Evolutionary conservation across 495 filamentous ascomycete species (phyloP).

Genomic region (Bombardia bombarda): DNA sequence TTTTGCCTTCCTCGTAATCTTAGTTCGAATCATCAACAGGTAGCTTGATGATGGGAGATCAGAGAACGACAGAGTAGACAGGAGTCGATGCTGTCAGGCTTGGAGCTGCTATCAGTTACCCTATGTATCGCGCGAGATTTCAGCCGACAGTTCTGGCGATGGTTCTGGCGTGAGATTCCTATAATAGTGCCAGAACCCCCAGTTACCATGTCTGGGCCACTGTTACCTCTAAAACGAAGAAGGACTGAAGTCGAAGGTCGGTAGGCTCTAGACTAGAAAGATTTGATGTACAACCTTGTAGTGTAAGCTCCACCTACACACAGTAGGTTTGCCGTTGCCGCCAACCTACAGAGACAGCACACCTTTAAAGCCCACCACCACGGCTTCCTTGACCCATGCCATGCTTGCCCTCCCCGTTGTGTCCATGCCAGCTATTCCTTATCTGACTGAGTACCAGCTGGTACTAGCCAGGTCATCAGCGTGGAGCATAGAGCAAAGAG

Average conservation of each 20-base stretch:
- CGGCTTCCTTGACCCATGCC: conserved; percentile 7
- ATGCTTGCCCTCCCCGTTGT: conserved; percentile 2
- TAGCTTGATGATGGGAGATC: conserved; percentile 1
- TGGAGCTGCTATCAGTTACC: too few species aligned
- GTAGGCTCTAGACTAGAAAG: not conserved
- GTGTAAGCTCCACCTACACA: too few species aligned
- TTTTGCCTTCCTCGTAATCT: conserved; percentile 14
- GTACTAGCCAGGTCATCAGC: conserved; percentile 5
- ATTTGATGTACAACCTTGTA: too few species aligned
- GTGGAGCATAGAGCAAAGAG: not conserved
- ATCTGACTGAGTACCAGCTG: conserved; percentile 3
- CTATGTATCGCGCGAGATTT: too few species aligned
- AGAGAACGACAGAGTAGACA: too few species aligned
- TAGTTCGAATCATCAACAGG: too few species aligned
- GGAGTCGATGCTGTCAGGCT: too few species aligned
- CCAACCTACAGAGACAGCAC: conserved; percentile 10
- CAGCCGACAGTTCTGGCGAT: too few species aligned
- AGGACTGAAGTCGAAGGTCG: too few species aligned
- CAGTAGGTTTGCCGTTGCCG: conserved; percentile 8
- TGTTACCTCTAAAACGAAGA: conserved; percentile 5
- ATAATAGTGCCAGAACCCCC: too few species aligned
- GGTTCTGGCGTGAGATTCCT: too few species aligned
- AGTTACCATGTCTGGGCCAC: too few species aligned
- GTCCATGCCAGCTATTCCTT: conserved; percentile 10
- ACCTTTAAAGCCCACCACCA: conserved; percentile 4